Conservation (phyloP, 345 rosid genomes). For the Lagerstroemia speciosa region DNA sequence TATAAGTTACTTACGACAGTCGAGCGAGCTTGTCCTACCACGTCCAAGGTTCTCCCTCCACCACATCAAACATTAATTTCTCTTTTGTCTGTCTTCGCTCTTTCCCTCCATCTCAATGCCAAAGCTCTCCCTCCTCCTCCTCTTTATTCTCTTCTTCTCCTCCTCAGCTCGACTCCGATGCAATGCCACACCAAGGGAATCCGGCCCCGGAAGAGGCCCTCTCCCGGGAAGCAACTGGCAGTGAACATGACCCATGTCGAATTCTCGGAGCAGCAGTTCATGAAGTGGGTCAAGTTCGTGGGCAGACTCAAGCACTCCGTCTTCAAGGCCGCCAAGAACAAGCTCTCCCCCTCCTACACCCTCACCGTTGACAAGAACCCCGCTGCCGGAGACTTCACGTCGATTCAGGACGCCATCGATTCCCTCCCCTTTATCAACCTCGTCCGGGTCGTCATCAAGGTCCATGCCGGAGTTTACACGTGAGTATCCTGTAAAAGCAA, state of each 20-base stretch:
- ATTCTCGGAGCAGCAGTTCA: conserved; percentile 70
- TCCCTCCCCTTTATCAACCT: conserved; percentile 79
- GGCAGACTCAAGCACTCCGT: conserved; percentile 72
- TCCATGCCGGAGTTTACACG: conserved; percentile 93
- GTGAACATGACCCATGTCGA: conserved; percentile 42
- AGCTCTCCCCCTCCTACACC: conserved; percentile 69
- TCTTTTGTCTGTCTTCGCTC: not conserved
- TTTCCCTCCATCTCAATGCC: conserved; percentile 1
- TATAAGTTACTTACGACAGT: conserved; percentile 14
- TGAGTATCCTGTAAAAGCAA: conserved; percentile 24
- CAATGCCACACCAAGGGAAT: conserved; percentile 64
- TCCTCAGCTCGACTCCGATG: conserved; percentile 28
- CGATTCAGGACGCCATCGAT: conserved; percentile 86
- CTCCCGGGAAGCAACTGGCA: conserved; percentile 20
- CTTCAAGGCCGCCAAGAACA: conserved; percentile 74
- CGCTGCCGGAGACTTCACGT: conserved; percentile 64
- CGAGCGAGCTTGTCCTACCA: conserved; percentile 1
- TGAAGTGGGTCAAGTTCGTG: conserved; percentile 89
- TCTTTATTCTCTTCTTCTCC: conserved; percentile 19
- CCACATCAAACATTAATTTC: not conserved
- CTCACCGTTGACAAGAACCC: conserved; percentile 55
- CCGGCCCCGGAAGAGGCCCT: conserved; percentile 23
- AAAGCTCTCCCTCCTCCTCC: conserved; percentile 4
- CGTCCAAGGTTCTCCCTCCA: not conserved
- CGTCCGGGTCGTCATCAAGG: conserved; percentile 84